Evolutionary conservation across 768 basidiomycete species (phyloP).

Genomic region (Mycena amicta): DNA sequence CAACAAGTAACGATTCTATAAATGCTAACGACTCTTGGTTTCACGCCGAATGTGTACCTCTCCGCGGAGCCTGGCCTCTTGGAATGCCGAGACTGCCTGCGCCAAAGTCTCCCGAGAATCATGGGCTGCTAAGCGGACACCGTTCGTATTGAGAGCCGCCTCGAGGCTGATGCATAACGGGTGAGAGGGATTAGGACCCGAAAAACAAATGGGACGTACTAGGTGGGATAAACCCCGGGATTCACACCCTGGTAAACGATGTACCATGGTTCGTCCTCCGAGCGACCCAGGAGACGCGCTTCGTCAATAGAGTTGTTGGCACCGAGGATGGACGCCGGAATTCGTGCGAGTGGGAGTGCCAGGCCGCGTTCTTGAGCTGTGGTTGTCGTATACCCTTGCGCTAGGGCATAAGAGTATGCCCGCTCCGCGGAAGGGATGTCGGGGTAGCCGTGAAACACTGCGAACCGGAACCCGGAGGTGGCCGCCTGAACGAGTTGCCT

Average conservation of each 20-base stretch:
- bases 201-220: neutral
- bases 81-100: neutral
- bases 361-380: neutral
- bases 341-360: neutral
- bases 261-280: neutral
- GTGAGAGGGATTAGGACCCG: neutral
- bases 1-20: too few relatives aligned
- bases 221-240: neutral
- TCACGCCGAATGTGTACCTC: neutral
- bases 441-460: neutral
- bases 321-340: neutral
- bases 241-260: neutral
- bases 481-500: neutral
- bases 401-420: neutral
- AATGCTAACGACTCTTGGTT: neutral
- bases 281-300: neutral
- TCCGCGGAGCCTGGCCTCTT: neutral
- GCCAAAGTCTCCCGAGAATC: neutral
- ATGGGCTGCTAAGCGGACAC: neutral
- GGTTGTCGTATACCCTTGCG: neutral
- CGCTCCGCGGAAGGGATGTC: neutral
- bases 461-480: neutral
- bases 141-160: neutral
- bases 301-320: neutral
- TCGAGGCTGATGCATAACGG: neutral